These are phyloP conservation scores for Mycena sp. DNA, from an alignment of 1,284 basidiomycete species.

Conservation along the genomic window DNA sequence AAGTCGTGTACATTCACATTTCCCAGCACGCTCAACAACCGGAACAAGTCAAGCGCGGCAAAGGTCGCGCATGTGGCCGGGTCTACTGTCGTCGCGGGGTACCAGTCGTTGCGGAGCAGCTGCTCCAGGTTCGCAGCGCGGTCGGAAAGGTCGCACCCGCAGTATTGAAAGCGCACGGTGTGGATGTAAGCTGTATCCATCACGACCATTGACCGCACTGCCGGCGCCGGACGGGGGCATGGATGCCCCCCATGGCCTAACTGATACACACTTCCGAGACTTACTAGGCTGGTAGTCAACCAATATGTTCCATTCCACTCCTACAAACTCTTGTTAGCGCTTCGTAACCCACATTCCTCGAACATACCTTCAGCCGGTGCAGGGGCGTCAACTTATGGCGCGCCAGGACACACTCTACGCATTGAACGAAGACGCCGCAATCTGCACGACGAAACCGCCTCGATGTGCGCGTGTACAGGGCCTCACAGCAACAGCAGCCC, in stretches of 20 bases:
- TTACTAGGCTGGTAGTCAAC: neutral
- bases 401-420: neutral
- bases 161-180: neutral
- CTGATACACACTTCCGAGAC: constrained; percentile 4
- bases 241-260: constrained; percentile 10
- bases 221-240: neutral
- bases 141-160: constrained; percentile 3
- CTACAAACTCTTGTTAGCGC: neutral
- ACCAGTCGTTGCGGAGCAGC: constrained; percentile 13
- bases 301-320: constrained; percentile 10
- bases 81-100: constrained; percentile 13
- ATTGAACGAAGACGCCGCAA: constrained; percentile 13
- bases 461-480: no score
- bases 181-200: neutral
- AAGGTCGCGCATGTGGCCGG: constrained; percentile 16
- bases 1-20: constrained; percentile 16
- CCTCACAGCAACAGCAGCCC: neutral
- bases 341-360: neutral
- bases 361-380: constrained; percentile 4
- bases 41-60: constrained; percentile 7
- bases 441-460: constrained; percentile 3
- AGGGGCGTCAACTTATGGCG: constrained; percentile 4
- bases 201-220: constrained; percentile 8
- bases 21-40: neutral
- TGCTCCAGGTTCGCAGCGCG: neutral